Evolutionary conservation across 2,329 filamentous ascomycete species (phyloP).

Genomic region (Calonectria multiphialidica): DNA sequence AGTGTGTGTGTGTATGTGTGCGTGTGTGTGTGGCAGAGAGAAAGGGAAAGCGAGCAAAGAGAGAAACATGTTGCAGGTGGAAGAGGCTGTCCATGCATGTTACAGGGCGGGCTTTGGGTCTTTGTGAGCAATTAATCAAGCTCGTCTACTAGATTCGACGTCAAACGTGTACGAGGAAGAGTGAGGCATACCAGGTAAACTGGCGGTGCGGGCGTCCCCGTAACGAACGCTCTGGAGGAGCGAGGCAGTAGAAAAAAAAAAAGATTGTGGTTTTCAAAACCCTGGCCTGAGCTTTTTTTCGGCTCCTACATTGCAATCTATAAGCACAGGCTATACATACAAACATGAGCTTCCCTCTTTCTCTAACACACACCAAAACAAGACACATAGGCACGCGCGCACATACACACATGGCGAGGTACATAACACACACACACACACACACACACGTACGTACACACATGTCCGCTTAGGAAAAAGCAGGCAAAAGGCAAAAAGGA

Average conservation of each 20-base stretch:
- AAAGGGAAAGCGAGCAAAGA: not conserved
- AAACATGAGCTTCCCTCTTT: not conserved
- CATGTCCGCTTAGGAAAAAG: not conserved
- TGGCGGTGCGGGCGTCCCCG: not conserved
- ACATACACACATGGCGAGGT: not conserved
- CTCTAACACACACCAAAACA: not conserved
- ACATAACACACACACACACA: not conserved
- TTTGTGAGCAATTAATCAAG: not conserved
- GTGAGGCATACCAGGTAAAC: not conserved
- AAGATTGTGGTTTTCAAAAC: not conserved
- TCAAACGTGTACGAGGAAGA: not conserved
- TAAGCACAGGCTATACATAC: not conserved
- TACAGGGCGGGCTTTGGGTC: not conserved
- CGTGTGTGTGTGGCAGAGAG: not conserved
- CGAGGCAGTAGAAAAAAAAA: not conserved
- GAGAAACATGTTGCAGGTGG: slow-evolving; percentile 4
- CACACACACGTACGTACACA: not conserved
- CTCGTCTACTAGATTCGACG: not conserved
- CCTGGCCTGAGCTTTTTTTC: not conserved
- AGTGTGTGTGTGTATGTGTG: not conserved
- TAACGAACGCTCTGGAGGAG: not conserved
- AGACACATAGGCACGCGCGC: not conserved
- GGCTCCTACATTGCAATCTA: not conserved
- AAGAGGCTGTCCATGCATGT: not conserved
- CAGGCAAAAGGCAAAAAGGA: not conserved